Base-by-base conservation (phyloP, 495 filamentous ascomycete genomes). In the Lophiostoma macrostomum region DNA sequence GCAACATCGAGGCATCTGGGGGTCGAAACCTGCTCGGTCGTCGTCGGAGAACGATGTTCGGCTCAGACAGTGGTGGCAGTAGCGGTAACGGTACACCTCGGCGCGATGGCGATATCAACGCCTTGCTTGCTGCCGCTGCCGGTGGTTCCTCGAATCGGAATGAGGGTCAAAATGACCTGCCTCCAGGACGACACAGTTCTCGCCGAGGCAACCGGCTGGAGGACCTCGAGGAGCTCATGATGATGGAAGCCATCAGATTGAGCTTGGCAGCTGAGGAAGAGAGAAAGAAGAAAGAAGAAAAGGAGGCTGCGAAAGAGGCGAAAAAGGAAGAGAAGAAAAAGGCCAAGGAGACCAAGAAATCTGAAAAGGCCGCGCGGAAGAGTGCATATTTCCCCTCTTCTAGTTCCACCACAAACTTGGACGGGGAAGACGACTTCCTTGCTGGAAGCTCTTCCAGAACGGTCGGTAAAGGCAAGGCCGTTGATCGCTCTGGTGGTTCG, bases 191-290 rank as follows among this genome's bases (percentile, higher is more conserved):
- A n/a, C 72, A 71, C 14, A 79, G 75, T 54, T 80, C 83, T 12
- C 75, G 87, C 42, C 73, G 83, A 41, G 49, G 38, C 1, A 81
- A 65, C 44, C 75, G 89, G 37, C 76, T 93, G 45, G 88, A 94
- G 36, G 91, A 96, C 61, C 72, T 97, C 10, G 93, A 98, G 65
- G 91, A 95, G 39, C 88, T 97, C 75, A 98, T 98, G 93, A 88
- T 96, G 79, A 87, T 91, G 77, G 93, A 97, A 66, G 93, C 93
- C 1, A 91, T 98, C 45, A 76, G 93, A 25, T 69, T 95, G 38
- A 94, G 88, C 41, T 73, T 97, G 22, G 90, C 85, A 6, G 85
- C 86, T 25, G 93, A 98, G 63, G 93, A 98, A 61, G 90, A 96
- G 36, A 80, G 91, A 39, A 83, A 84, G 56, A 84, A 77, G 40